phyloP scores from a whole-genome alignment of 1,139 yeast species.

The Meyerozyma smithsonii region DNA sequence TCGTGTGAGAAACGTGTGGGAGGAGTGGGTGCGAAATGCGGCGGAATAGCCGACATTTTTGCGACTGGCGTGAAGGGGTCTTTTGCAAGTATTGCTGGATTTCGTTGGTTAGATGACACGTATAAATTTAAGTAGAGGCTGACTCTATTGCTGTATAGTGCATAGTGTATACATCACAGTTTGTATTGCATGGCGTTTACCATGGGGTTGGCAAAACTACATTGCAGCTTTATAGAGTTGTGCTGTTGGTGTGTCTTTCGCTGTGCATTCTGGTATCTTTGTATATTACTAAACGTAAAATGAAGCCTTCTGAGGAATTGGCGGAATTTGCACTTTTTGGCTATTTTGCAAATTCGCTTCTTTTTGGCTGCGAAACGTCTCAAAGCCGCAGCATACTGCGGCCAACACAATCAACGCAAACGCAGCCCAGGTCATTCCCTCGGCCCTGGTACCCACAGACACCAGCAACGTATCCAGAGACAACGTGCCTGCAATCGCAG shows the following conservation, averaged over 20 bases:
- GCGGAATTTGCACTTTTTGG: background rate
- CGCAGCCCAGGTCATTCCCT: slow-evolving; percentile 58
- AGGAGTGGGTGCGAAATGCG: background rate
- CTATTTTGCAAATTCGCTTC: background rate
- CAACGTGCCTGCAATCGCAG: slow-evolving; percentile 40
- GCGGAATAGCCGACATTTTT: background rate
- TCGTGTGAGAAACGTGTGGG: slow-evolving; percentile 1
- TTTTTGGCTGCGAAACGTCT: background rate
- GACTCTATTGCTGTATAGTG: too few relatives aligned
- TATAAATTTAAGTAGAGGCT: too few relatives aligned
- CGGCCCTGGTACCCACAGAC: slow-evolving; percentile 48
- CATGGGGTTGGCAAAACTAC: too few relatives aligned
- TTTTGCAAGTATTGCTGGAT: too few relatives aligned
- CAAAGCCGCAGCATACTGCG: slow-evolving; percentile 1
- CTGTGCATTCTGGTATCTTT: background rate
- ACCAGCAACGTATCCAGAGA: slow-evolving; percentile 49
- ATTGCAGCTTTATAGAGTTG: too few relatives aligned
- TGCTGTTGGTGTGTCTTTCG: too few relatives aligned
- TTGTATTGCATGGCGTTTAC: too few relatives aligned
- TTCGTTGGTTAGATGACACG: too few relatives aligned
- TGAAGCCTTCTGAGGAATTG: background rate
- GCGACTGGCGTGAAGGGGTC: too few relatives aligned
- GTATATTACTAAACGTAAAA: background rate
- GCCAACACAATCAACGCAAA: slow-evolving; percentile 36
- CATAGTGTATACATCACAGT: too few relatives aligned